Base-by-base conservation (phyloP, 345 rosid genomes). In the Eucalyptus pauciflora region DNA sequence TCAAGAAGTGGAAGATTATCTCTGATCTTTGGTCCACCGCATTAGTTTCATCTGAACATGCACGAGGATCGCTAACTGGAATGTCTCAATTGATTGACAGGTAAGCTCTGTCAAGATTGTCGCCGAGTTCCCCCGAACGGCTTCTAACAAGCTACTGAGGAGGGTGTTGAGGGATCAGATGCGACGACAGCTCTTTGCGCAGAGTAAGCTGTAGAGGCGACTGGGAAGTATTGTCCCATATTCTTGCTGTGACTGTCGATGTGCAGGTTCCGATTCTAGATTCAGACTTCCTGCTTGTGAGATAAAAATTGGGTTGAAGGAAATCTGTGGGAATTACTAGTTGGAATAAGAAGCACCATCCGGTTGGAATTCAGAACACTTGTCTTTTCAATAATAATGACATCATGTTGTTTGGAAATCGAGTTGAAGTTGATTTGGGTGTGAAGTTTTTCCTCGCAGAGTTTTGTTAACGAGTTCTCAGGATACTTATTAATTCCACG, bases 61-160 rank as follows among this genome's bases (percentile, higher is more conserved):
- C 24, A 9, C 13, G 25, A 71, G 46, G 45, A 71, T 71, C 1
- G 22, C 46, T 71, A 18, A 71, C 45, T 37, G 46, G 81, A 33
- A 71, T 33, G 81, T 71, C 45, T 71, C 45, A 33, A 71, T 5
- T n/a, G 41, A 25, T 91, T 8, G 58, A 64, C 94, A 97, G 99
- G 99, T 97, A 91, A 95, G 92, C 88, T 90, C 88, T 76, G 97
- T 96, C 58, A 96, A 95, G 94, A 92, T 95, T 87, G 94, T 96
- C 14, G 56, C 88, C 0, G 96, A 95, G 90, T 95, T 97, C 87
- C 98, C 98, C 7, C 92, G 99, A 89, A 96, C 97, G 29, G 97
- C 99, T 64, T 96, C 98, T 0, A 96, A 96, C 92, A 97, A 97
- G 93, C 89, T 96, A 86, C 88, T 97, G 18, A 95, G 99, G 90